Evolutionary conservation across 306 rosid genomes (phyloP).

Genomic region (Corylus heterophylla): DNA sequence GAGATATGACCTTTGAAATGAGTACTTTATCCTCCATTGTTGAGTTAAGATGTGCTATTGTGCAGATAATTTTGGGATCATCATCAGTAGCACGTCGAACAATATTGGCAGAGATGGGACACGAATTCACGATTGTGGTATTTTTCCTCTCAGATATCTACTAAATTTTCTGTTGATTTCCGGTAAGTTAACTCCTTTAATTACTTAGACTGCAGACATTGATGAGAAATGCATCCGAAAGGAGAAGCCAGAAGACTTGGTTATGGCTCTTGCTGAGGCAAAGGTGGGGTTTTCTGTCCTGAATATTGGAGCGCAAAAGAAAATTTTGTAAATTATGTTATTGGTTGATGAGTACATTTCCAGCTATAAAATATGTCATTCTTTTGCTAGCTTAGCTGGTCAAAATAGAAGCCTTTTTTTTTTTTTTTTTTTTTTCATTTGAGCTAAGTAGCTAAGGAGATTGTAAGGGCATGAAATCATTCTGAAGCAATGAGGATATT

Average conservation of each 20-base stretch:
- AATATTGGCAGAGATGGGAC: conserved; percentile 77
- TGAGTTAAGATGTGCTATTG: not conserved
- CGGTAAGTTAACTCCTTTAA: conserved; percentile 4
- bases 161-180: not conserved
- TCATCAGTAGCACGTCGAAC: conserved; percentile 68
- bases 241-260: conserved; percentile 83
- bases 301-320: not conserved
- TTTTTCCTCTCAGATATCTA: not conserved
- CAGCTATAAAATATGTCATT: not conserved
- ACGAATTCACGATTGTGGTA: conserved; percentile 66
- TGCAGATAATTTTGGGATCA: conserved; percentile 77
- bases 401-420: not conserved
- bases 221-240: conserved; percentile 87
- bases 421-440: no score
- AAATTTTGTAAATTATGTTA: not conserved
- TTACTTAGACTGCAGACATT: conserved; percentile 81
- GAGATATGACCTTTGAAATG: not conserved
- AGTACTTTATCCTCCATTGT: not conserved
- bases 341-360: not conserved
- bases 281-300: conserved; percentile 53
- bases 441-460: not conserved
- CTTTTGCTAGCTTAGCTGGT: not conserved
- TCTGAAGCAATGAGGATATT: not conserved
- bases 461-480: not conserved
- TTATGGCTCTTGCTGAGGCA: conserved; percentile 89